These are phyloP conservation scores for Ophiostoma australiae DNA, from an alignment of 2,329 filamentous ascomycete genomes.

Conservation along the genomic window DNA sequence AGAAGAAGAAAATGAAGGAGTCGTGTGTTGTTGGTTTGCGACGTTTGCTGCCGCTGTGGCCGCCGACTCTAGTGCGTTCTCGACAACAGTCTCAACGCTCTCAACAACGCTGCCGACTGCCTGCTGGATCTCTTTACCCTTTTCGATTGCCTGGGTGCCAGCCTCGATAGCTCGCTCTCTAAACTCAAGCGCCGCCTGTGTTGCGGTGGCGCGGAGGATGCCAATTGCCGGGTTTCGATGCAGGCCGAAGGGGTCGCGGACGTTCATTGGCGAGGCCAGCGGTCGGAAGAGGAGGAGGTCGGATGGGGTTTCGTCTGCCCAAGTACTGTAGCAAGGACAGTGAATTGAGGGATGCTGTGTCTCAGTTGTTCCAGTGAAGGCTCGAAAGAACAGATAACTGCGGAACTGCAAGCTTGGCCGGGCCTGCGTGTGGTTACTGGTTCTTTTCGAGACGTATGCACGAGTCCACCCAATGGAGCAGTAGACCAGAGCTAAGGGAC, in stretches of 20 bases:
- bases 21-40: slow-evolving; percentile 23
- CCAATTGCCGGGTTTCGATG: slow-evolving; percentile 38
- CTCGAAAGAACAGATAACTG: slow-evolving; percentile 12
- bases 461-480: slow-evolving; percentile 7
- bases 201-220: slow-evolving; percentile 47
- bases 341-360: neutral
- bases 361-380: neutral
- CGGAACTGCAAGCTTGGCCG: neutral
- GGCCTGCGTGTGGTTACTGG: neutral
- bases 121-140: slow-evolving; percentile 36
- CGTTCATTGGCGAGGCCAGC: slow-evolving; percentile 35
- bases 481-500: neutral
- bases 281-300: neutral
- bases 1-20: neutral
- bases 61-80: slow-evolving; percentile 16
- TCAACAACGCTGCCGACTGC: slow-evolving; percentile 29
- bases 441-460: neutral
- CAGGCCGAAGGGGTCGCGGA: slow-evolving; percentile 42
- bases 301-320: neutral
- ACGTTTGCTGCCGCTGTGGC: neutral
- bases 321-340: neutral
- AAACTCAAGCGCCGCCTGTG: slow-evolving; percentile 42
- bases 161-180: slow-evolving; percentile 47
- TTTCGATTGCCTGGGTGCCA: slow-evolving; percentile 45
- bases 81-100: slow-evolving; percentile 21